Evolutionary conservation across 108 stramenopile genomes (phyloP).

Genomic region (Cyclotella kingstonii): DNA sequence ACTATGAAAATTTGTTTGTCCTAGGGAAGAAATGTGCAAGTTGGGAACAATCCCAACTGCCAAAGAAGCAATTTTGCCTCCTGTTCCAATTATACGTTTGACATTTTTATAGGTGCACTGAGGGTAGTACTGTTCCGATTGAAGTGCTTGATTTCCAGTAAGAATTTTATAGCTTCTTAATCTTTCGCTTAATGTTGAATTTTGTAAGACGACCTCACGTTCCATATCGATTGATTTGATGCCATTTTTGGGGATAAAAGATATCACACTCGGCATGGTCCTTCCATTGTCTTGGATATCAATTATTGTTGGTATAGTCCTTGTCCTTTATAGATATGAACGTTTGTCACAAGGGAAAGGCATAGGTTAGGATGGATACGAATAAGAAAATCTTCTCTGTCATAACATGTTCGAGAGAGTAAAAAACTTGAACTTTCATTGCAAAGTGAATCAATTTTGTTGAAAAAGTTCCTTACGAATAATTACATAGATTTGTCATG

Average conservation of each 20-base stretch:
- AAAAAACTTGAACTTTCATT: not conserved
- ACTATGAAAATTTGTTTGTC: too few relatives aligned
- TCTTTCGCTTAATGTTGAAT: not conserved
- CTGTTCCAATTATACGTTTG: conserved; percentile 82
- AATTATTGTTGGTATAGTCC: conserved; percentile 54
- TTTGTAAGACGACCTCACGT: not conserved
- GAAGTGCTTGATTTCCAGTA: conserved; percentile 56
- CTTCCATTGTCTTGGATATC: conserved; percentile 7
- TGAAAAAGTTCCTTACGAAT: not conserved
- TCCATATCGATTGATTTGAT: not conserved
- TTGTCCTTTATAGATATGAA: conserved; percentile 2
- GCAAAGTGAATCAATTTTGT: not conserved
- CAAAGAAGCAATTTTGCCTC: conserved; percentile 45
- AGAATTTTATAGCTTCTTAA: conserved; percentile 11
- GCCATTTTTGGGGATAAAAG: conserved; percentile 5
- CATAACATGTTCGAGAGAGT: too few relatives aligned
- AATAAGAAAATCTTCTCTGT: too few relatives aligned
- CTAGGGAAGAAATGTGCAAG: conserved; percentile 26
- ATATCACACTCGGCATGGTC: conserved; percentile 30
- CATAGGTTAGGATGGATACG: too few relatives aligned
- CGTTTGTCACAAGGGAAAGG: not conserved
- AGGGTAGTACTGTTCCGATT: conserved; percentile 41
- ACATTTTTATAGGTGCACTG: conserved; percentile 68
- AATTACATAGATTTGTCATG: not conserved
- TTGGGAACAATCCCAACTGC: conserved; percentile 71